These are phyloP conservation scores for Schizosaccharomyces cryophilus DNA, from an alignment of 805 yeast genomes.

Conservation along the genomic window DNA sequence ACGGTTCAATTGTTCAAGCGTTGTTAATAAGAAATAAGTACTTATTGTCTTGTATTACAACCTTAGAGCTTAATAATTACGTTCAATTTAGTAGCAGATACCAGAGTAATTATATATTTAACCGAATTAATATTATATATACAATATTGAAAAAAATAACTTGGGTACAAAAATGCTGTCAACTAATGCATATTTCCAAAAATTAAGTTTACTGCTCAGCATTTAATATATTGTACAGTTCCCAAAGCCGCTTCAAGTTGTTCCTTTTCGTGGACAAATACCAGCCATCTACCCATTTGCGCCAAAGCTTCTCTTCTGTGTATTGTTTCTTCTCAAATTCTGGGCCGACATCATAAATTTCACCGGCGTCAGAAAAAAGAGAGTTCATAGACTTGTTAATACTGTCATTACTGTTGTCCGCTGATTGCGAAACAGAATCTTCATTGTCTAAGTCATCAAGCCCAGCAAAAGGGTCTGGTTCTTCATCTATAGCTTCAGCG, in stretches of 20 bases:
- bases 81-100: too few species aligned
- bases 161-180: too few species aligned
- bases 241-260: background rate
- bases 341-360: background rate
- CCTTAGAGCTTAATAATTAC: too few species aligned
- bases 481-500: background rate
- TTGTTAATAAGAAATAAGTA: too few species aligned
- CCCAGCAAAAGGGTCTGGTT: background rate
- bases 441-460: background rate
- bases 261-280: background rate
- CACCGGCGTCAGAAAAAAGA: background rate
- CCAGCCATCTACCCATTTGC: background rate
- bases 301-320: background rate
- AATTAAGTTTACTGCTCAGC: background rate
- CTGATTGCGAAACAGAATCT: background rate
- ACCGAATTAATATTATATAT: too few species aligned
- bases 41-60: too few species aligned
- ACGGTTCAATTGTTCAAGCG: too few species aligned
- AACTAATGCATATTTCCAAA: too few species aligned
- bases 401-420: background rate
- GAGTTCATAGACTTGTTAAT: background rate
- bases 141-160: too few species aligned
- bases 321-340: background rate
- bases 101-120: too few species aligned
- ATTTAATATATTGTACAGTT: background rate